Conservation (phyloP, 169 alveolate species). For the Eimeria acervulina region DNA sequence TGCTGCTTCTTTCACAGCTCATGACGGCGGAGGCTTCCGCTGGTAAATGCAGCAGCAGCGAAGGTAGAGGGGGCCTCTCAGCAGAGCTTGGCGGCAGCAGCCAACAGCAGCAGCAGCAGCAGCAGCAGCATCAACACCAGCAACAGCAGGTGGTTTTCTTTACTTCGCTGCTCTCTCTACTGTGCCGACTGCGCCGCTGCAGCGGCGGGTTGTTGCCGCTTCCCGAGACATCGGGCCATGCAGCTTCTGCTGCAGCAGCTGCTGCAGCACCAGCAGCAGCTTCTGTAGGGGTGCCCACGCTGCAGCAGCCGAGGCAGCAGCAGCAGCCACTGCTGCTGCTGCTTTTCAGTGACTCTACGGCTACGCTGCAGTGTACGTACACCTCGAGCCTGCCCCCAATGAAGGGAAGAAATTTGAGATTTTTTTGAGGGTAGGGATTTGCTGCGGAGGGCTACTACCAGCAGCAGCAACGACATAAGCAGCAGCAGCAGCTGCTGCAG, state of each 20-base stretch:
- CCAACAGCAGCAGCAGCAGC: background rate
- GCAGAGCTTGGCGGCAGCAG: background rate
- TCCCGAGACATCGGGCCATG: background rate
- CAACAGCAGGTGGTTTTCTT: background rate
- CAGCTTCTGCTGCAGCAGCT: background rate
- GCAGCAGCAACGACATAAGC: constrained; percentile 13
- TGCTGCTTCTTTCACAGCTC: background rate
- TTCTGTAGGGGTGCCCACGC: background rate
- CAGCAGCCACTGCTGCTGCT: constrained; percentile 11
- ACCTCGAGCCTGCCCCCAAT: constrained; percentile 5
- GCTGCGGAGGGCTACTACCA: constrained; percentile 26
- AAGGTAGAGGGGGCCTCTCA: background rate
- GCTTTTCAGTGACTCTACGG: background rate
- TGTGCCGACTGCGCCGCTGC: background rate
- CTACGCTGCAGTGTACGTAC: constrained; percentile 34
- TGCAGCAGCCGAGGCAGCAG: constrained; percentile 53
- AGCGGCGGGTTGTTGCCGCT: background rate
- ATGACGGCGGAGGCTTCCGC: background rate
- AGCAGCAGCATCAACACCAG: background rate
- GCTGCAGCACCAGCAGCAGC: constrained; percentile 35
- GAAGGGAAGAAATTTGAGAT: background rate
- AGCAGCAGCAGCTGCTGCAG: constrained; percentile 43
- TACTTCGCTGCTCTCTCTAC: background rate
- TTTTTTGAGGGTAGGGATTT: background rate
- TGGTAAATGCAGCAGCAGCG: background rate